Percentiles rank a stretch among this genome's conserved stretches.
Conservation (phyloP, 805 yeast genomes). For the Ogataea philodendri region DNA sequence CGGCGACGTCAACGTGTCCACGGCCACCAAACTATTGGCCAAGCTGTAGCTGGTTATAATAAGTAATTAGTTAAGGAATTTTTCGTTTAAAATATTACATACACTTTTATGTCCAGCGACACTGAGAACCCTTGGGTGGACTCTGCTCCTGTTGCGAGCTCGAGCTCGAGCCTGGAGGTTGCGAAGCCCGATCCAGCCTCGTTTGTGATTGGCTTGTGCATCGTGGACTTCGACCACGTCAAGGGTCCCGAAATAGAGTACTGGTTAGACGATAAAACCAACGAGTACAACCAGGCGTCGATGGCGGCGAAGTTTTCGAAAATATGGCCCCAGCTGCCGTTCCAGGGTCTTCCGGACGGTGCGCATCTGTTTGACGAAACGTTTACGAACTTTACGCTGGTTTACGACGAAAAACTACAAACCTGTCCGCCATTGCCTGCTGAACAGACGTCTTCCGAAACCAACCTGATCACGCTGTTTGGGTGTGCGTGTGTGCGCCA, state of each 20-base stretch:
- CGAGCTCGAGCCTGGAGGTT: too few species aligned
- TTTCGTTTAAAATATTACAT: slow-evolving; percentile 1
- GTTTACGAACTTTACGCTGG: slow-evolving; percentile 82
- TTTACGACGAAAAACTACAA: slow-evolving; percentile 57
- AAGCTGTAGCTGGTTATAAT: slow-evolving; percentile 20
- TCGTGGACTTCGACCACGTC: slow-evolving; percentile 88
- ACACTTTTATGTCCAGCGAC: slow-evolving; percentile 4
- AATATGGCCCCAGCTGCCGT: slow-evolving; percentile 85
- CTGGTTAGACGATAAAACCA: slow-evolving; percentile 56
- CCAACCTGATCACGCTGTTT: slow-evolving; percentile 62
- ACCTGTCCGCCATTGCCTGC: slow-evolving; percentile 44
- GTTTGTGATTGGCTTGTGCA: slow-evolving; percentile 75
- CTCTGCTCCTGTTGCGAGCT: not conserved
- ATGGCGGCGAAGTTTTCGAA: slow-evolving; percentile 34
- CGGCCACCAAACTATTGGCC: slow-evolving; percentile 27
- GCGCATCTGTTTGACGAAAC: slow-evolving; percentile 92
- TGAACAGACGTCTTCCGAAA: slow-evolving; percentile 28
- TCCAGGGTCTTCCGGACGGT: slow-evolving; percentile 96
- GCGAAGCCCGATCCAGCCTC: not conserved
- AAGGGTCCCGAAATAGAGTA: slow-evolving; percentile 96
- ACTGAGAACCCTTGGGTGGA: slow-evolving; percentile 7
- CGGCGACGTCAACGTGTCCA: slow-evolving; percentile 29
- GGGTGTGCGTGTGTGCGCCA: slow-evolving; percentile 94
- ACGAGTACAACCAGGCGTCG: slow-evolving; percentile 33
- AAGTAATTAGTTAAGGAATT: slow-evolving; percentile 1